A percentile compares a stretch with the other conserved stretches of the same genome.
These are phyloP conservation scores for Crithidia thermophila DNA, from an alignment of 208 protist genomes.

Conservation along the genomic window DNA sequence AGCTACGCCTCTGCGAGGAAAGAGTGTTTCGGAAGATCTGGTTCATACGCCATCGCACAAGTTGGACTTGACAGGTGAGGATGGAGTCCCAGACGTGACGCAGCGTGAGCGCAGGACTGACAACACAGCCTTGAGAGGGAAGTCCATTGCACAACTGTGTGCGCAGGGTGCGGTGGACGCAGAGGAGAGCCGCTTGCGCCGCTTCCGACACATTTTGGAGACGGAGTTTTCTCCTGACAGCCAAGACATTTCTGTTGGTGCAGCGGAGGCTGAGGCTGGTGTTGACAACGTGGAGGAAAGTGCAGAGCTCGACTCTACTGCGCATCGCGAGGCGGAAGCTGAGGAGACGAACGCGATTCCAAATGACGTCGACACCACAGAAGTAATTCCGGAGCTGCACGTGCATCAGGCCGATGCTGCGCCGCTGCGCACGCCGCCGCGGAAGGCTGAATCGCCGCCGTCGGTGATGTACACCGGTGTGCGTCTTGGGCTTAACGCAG, in stretches of 20 bases:
- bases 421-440: slow-evolving; percentile 7
- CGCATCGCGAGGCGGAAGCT: not conserved
- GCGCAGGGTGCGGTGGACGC: slow-evolving; percentile 13
- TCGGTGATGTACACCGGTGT: slow-evolving; percentile 14
- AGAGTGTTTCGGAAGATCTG: no score
- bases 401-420: no score
- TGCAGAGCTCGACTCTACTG: not conserved
- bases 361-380: no score
- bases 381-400: no score
- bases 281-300: not conserved
- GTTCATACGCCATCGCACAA: no score
- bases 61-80: no score
- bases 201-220: slow-evolving; percentile 22
- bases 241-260: no score
- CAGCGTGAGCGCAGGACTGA: no score
- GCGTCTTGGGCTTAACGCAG: not conserved
- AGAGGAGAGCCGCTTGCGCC: slow-evolving; percentile 10
- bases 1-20: no score
- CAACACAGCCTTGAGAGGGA: not conserved
- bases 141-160: slow-evolving; percentile 10
- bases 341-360: not conserved
- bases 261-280: not conserved
- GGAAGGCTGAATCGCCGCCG: slow-evolving; percentile 12
- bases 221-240: slow-evolving; percentile 8
- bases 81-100: no score